Conservation (phyloP, 768 basidiomycete species). For the Leccinum pellstonianum region DNA sequence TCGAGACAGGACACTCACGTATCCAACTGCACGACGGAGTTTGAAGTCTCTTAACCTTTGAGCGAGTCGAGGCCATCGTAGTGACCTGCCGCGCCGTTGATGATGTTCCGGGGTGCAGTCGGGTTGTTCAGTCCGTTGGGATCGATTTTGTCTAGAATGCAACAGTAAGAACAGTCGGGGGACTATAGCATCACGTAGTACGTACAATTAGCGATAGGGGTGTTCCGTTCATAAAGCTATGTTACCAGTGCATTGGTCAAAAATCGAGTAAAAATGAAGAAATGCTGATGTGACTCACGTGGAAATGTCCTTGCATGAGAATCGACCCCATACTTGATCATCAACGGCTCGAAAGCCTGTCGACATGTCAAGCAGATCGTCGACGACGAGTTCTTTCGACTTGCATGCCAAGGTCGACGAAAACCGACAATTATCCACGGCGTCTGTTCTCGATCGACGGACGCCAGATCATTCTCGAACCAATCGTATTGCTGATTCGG, state of each 20-base stretch:
- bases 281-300: conserved; percentile 13
- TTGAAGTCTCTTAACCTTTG: not conserved
- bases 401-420: conserved; percentile 29
- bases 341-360: conserved; percentile 30
- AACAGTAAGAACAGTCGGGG: too few species aligned
- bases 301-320: conserved; percentile 29
- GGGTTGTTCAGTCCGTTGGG: conserved; percentile 28
- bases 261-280: not conserved
- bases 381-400: conserved; percentile 3
- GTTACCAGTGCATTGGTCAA: not conserved
- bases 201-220: conserved; percentile 28
- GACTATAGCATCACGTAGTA: not conserved
- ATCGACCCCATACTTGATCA: conserved; percentile 33
- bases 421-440: conserved; percentile 31
- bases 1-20: conserved; percentile 12
- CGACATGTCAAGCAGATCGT: conserved; percentile 20
- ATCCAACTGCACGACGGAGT: conserved; percentile 11
- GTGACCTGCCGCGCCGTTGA: conserved; percentile 29
- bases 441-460: conserved; percentile 25
- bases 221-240: conserved; percentile 28
- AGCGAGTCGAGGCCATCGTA: conserved; percentile 28
- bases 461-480: conserved; percentile 28
- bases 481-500: conserved; percentile 30
- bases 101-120: conserved; percentile 27
- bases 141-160: conserved; percentile 14